phyloP scores from a whole-genome alignment of 352 stramenopile genomes.

The Globisporangium heterothallicum region DNA sequence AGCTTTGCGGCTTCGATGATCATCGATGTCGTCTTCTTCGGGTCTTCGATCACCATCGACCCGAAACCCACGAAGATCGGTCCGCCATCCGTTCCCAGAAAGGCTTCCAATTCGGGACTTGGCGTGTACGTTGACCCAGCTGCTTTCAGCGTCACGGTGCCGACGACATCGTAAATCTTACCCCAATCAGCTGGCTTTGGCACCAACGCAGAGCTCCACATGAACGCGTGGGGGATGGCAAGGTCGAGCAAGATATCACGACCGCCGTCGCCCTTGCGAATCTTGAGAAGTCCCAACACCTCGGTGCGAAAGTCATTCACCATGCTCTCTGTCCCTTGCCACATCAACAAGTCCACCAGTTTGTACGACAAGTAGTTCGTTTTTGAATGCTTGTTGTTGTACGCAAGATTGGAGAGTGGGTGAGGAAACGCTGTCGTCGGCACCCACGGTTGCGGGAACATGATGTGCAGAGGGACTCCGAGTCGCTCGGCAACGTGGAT shows the following conservation, averaged over 20 bases:
- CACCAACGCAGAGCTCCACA: conserved; percentile 59
- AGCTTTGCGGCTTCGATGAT: conserved; percentile 72
- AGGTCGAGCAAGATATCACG: conserved; percentile 24
- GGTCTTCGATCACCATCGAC: conserved; percentile 89
- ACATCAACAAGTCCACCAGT: conserved; percentile 45
- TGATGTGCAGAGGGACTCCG: conserved; percentile 90
- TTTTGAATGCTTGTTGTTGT: conserved; percentile 51
- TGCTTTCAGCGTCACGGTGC: conserved; percentile 16
- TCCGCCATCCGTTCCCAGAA: conserved; percentile 41
- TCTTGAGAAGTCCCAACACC: conserved; percentile 33
- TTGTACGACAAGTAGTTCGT: conserved; percentile 54
- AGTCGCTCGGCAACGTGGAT: conserved; percentile 91
- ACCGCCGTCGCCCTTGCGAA: conserved; percentile 28
- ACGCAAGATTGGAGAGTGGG: conserved; percentile 81
- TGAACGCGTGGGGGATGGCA: conserved; percentile 58
- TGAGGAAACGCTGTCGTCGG: conserved; percentile 89
- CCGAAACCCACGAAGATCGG: conserved; percentile 94
- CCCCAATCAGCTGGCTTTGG: conserved; percentile 60
- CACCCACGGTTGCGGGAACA: conserved; percentile 91
- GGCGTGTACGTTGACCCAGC: conserved; percentile 45
- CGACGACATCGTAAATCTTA: conserved; percentile 14
- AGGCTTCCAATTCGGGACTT: conserved; percentile 48
- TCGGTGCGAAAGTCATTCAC: conserved; percentile 52
- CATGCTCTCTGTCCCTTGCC: conserved; percentile 33
- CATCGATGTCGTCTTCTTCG: conserved; percentile 66